These are phyloP conservation scores for Physcia stellaris DNA, from an alignment of 495 filamentous ascomycete species.

Conservation along the genomic window DNA sequence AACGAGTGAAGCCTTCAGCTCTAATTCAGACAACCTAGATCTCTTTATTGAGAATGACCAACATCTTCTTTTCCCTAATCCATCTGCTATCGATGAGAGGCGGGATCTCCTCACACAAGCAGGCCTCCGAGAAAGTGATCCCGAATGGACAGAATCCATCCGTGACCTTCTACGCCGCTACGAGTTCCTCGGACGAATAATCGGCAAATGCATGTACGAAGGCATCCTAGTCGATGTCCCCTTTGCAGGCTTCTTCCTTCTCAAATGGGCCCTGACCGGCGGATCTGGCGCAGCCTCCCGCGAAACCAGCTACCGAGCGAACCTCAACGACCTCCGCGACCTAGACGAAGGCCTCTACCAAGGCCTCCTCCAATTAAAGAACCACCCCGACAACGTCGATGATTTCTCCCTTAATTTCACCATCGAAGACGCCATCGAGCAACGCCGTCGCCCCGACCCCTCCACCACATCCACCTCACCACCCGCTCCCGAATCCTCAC, in stretches of 20 bases:
- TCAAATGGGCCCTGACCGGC: slow-evolving; percentile 80
- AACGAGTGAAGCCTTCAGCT: slow-evolving; percentile 72
- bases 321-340: slow-evolving; percentile 84
- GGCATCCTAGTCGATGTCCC: slow-evolving; percentile 88
- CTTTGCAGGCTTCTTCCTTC: slow-evolving; percentile 91
- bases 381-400: slow-evolving; percentile 71
- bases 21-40: slow-evolving; percentile 29
- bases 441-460: slow-evolving; percentile 27
- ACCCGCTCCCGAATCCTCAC: not conserved
- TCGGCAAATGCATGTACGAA: slow-evolving; percentile 97
- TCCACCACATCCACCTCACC: slow-evolving; percentile 2
- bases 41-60: slow-evolving; percentile 81
- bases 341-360: slow-evolving; percentile 90
- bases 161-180: slow-evolving; percentile 57
- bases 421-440: slow-evolving; percentile 63
- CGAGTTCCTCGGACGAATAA: slow-evolving; percentile 82
- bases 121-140: slow-evolving; percentile 36
- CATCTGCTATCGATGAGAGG: slow-evolving; percentile 60
- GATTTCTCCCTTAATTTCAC: slow-evolving; percentile 81
- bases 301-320: slow-evolving; percentile 67
- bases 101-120: slow-evolving; percentile 41
- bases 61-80: slow-evolving; percentile 83
- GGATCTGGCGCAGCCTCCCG: slow-evolving; percentile 42
- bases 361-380: slow-evolving; percentile 79
- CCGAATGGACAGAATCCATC: slow-evolving; percentile 43